Evolutionary conservation across 352 stramenopile genomes (phyloP), one percentile per base, ranked within the genome.

Genomic region (Phytophthora europaea): DNA sequence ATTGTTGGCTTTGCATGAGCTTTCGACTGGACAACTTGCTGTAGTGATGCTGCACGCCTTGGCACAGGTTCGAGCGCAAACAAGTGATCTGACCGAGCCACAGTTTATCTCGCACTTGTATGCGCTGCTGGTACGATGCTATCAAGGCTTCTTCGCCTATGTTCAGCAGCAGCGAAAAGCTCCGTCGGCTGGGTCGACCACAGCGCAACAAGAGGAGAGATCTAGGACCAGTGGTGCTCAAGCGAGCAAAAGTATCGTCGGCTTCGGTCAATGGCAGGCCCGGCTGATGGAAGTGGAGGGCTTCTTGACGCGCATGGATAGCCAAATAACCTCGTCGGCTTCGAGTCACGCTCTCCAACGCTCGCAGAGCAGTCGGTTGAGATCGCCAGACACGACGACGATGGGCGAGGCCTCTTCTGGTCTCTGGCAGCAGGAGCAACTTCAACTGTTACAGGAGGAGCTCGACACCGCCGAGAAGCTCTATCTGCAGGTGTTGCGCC

Each of bases 381-480:
- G 69, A 20, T 36, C 89, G 59, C 52, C n/a, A 45, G 64, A 65
- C 4, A 60, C 54, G 15, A 48, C 13, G 18, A n/a, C 78, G 89
- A 61, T 83, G 90, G 13, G 26, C 7, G 52, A 75, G 13, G 6
- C 33, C 1, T 62, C 28, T 18, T 9, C 50, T 13, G 48, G 63
- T 31, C 64, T 80, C 31, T 78, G 72, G 70, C 58, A 78, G 12
- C 79, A 85, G 43, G 81, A 88, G 65, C 72, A 73, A 16, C 59
- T 64, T 16, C 81, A 88, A 67, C 65, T 82, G 10, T 20, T 91
- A 33, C 74, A 85, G 33, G 85, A 93, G 36, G 88, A 90, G 43
- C 80, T 93, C 23, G 84, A 94, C 70, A 81, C 82, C 1, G 75
- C 85, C 15, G 87, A 94, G 72, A 93, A 93, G 65, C 63, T 91